Conservation (phyloP, 2,329 filamentous ascomycete genomes). For the Raffaelea ambrosiae region DNA sequence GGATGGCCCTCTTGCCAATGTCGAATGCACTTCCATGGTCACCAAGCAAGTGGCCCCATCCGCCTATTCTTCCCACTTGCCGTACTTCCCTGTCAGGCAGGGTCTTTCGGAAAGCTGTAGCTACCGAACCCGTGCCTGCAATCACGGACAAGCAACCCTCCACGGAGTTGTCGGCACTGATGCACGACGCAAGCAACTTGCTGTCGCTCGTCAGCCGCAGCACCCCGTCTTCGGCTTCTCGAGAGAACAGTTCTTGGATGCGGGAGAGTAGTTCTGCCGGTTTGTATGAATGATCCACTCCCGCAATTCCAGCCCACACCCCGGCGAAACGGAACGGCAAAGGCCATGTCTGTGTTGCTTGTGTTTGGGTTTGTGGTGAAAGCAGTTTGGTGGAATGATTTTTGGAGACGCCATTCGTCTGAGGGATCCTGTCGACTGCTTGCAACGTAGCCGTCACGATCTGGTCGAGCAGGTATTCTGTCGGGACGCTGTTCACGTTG, state of each 20-base stretch:
- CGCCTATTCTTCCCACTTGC: slow-evolving; percentile 26
- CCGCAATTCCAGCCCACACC: slow-evolving; percentile 8
- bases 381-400: too few species aligned
- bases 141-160: slow-evolving; percentile 22
- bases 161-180: slow-evolving; percentile 1
- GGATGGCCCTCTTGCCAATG: slow-evolving; percentile 27
- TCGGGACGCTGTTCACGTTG: slow-evolving; percentile 6
- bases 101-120: slow-evolving; percentile 23
- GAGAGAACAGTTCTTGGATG: background rate
- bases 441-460: too few species aligned
- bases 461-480: slow-evolving; percentile 1
- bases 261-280: slow-evolving; percentile 1
- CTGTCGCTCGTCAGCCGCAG: slow-evolving; percentile 8
- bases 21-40: slow-evolving; percentile 33
- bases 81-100: slow-evolving; percentile 12
- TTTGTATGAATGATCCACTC: slow-evolving; percentile 6
- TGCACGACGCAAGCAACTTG: slow-evolving; percentile 2
- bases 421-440: too few species aligned
- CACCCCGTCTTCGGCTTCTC: background rate
- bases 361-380: too few species aligned
- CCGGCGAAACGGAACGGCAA: background rate
- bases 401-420: too few species aligned
- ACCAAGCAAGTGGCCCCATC: slow-evolving; percentile 34
- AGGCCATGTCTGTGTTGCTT: too few species aligned
- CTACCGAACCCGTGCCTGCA: slow-evolving; percentile 33